Percentiles rank a stretch among this genome's conserved stretches.
Evolutionary conservation across 2,329 filamentous ascomycete species (phyloP).

Genomic region (Magnaporthiopsis rhizophila): DNA sequence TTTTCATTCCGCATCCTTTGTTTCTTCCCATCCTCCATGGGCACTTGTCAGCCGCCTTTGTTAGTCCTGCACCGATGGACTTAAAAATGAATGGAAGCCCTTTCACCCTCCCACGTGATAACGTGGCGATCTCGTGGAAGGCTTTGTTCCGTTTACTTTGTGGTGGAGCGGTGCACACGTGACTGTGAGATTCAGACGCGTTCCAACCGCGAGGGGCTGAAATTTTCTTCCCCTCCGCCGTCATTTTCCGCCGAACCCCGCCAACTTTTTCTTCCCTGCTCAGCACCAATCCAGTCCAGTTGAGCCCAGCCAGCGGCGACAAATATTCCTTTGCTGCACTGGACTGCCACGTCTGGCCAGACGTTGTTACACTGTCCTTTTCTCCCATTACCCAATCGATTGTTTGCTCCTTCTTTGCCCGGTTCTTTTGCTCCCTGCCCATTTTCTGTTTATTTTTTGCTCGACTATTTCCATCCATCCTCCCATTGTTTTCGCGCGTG

Average conservation of each 20-base stretch:
- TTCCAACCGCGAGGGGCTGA: not conserved
- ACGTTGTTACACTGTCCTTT: not conserved
- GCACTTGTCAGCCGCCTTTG: not conserved
- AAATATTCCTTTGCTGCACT: not conserved
- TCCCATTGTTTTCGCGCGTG: not conserved
- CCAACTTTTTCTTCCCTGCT: not conserved
- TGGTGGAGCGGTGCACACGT: not conserved
- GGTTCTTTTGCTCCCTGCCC: not conserved
- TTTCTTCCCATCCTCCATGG: too few species aligned
- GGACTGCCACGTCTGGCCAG: not conserved
- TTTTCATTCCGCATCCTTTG: too few species aligned
- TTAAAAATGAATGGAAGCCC: too few species aligned
- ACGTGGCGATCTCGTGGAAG: not conserved
- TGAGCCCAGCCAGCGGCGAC: not conserved
- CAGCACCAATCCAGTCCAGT: not conserved
- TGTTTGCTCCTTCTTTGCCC: too few species aligned
- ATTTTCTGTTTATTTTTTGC: not conserved
- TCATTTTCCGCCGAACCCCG: not conserved
- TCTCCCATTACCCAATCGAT: not conserved
- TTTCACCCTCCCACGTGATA: not conserved
- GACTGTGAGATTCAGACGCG: not conserved
- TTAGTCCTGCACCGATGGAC: too few species aligned
- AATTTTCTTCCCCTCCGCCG: not conserved
- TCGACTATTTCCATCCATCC: too few species aligned
- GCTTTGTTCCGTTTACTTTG: not conserved